Evolutionary conservation across 108 stramenopile species (phyloP), one percentile per base, ranked within the genome.

Genomic region (Pseudonitzschia delicatissima): DNA sequence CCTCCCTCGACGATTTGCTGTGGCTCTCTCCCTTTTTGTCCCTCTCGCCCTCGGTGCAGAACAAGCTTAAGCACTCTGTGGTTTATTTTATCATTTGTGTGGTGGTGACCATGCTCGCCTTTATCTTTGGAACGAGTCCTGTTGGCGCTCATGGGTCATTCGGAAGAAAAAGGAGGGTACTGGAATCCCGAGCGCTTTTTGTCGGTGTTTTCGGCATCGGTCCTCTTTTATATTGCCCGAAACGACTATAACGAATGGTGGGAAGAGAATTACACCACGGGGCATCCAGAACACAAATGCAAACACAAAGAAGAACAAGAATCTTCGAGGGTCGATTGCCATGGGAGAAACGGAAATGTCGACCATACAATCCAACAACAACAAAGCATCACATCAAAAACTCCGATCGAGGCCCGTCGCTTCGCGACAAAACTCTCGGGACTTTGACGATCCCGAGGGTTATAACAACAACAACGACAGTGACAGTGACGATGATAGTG

Each of bases 171-270:
- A 55, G 8, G 53, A 27, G 11, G 33, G 2, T 55, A 55, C 33
- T 55, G 53, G 53, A 55, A 55, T 55, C 32, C 33, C n/a, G 53
- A 55, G 17, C 53, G 53, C 9, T n/a, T 55, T n/a, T 29, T 55
- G 17, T 55, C 53, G 11, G 17, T 55, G 3, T 33, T 55, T 1
- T 55, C 53, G 0, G 9, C 33, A 2, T 2, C 33, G 17, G 53
- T 55, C 8, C 53, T 55, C 18, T 27, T 55, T 8, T 33, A n/a
- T 12, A 33, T 55, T 33, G 53, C 53, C 33, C 53, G 53, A n/a
- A 55, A 55, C 29, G 53, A 55, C 13, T 55, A 15, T 18, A 11
- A 13, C 33, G 53, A 55, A 27, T 55, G 53, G 53, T 8, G 12
- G 33, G 53, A 55, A 55, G 53, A 55, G 33, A 55, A 55, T 0